Base-by-base conservation (phyloP, 768 basidiomycete species). In the Phallus indusiatus region DNA sequence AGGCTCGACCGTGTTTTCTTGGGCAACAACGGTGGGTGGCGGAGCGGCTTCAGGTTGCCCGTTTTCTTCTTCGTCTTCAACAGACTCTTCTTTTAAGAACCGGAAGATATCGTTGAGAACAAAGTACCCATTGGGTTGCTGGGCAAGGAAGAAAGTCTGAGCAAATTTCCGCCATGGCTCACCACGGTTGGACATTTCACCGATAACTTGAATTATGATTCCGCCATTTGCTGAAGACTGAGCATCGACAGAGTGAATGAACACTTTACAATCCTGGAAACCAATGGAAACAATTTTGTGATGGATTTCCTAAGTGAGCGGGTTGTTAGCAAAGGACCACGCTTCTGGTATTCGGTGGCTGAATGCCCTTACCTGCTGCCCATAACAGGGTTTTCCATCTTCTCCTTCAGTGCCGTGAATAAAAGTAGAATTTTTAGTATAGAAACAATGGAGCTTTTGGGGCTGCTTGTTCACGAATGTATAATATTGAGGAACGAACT, bases 31-130 rank as follows among this genome's bases (percentile, higher is more conserved):
- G 17, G 71, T 74, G 35, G 76, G 72, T 36, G 78, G 67, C 12
- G 64, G 66, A 18, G 52, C 67, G 22, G 65, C 61, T 55, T 80
- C 84, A 62, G 67, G 66, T 34, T 70, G 69, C 71, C 74, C 68
- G 69, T 71, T 71, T 37, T 73, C 79, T 50, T 88, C 89, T 58
- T 90, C 92, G 28, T 78, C 78, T 64, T 92, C 92, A 56, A 90
- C 85, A 8, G 82, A 75, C 69, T 97, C 94, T 75, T 97, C 96
- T 77, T 96, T 97, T 63, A 99, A 78, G 81, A 96, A 98, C 61
- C 96, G 89, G 85, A 98, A 99, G 77, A 98, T 97, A 76, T 99
- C 96, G 74, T 99, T 99, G 74, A 99, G 85, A 64, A 99, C 96
- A 70, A 95, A 99, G 78, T 98, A 99, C 47, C 96, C 96, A 66